These are phyloP conservation scores for Microthyrium microscopicum DNA, from an alignment of 2,329 filamentous ascomycete species.

Conservation along the genomic window DNA sequence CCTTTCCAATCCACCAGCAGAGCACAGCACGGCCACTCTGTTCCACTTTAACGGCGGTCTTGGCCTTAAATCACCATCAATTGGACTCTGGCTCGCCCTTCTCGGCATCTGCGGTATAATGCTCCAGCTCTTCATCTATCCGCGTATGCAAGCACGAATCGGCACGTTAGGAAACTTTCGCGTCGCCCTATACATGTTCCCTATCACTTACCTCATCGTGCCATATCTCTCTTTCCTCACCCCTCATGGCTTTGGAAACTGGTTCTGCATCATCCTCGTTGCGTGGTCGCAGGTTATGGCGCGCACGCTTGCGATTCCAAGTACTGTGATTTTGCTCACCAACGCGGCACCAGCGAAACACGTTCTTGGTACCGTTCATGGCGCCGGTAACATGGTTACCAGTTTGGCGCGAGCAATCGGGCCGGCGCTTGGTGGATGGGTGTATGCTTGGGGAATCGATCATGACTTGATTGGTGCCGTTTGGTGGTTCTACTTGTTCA, in stretches of 20 bases:
- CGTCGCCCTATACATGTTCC: conserved; percentile 6
- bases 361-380: conserved; percentile 41
- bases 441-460: conserved; percentile 31
- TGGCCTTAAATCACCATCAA: conserved; percentile 44
- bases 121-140: conserved; percentile 50
- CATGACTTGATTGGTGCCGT: conserved; percentile 30
- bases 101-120: conserved; percentile 51
- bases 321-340: conserved; percentile 42
- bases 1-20: conserved; percentile 37
- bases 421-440: conserved; percentile 33
- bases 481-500: conserved; percentile 24
- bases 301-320: conserved; percentile 28
- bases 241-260: background rate
- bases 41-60: conserved; percentile 50
- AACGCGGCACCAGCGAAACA: conserved; percentile 43
- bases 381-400: conserved; percentile 34
- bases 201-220: conserved; percentile 4
- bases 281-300: conserved; percentile 3
- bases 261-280: conserved; percentile 3
- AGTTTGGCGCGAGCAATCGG: conserved; percentile 31
- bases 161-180: conserved; percentile 34
- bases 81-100: conserved; percentile 54
- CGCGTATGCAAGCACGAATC: conserved; percentile 40
- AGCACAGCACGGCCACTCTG: conserved; percentile 15
- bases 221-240: conserved; percentile 5